Percentiles rank a stretch among this genome's conserved stretches.
phyloP scores from a whole-genome alignment of 208 protist species.

The Crithidia mellificae region DNA sequence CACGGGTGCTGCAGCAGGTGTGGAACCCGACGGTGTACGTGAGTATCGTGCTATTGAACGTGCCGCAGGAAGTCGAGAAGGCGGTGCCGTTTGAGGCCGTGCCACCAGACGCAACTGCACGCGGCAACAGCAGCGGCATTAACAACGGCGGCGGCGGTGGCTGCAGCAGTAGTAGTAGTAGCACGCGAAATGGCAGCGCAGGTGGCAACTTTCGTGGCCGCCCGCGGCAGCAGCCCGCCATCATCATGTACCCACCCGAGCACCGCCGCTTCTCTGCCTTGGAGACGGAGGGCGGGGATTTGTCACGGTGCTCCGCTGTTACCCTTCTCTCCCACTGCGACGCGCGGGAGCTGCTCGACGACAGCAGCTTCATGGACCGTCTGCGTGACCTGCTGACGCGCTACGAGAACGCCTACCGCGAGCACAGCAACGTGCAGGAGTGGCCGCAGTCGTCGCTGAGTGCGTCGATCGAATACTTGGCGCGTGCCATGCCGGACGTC shows the following conservation, averaged over 20 bases:
- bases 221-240: slow-evolving; percentile 11
- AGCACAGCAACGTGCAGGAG: slow-evolving; percentile 27
- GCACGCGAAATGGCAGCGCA: background rate
- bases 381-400: slow-evolving; percentile 45
- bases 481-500: slow-evolving; percentile 56
- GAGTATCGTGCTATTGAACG: slow-evolving; percentile 83
- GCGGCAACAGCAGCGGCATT: too few species aligned
- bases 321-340: slow-evolving; percentile 61
- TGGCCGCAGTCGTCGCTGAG: slow-evolving; percentile 68
- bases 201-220: background rate
- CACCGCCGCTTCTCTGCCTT: slow-evolving; percentile 44
- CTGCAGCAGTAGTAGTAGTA: background rate
- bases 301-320: slow-evolving; percentile 27
- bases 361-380: slow-evolving; percentile 48
- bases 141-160: background rate
- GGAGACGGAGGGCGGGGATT: slow-evolving; percentile 21
- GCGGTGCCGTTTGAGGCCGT: slow-evolving; percentile 19
- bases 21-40: slow-evolving; percentile 70
- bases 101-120: background rate
- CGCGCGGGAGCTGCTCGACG: slow-evolving; percentile 45
- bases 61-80: slow-evolving; percentile 37
- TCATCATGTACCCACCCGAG: slow-evolving; percentile 46
- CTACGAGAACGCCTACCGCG: slow-evolving; percentile 74
- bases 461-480: slow-evolving; percentile 67
- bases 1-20: slow-evolving; percentile 55